phyloP scores from a whole-genome alignment of 192 early-diverging fungal genomes.

The Phycomyces blakesleeanus region DNA sequence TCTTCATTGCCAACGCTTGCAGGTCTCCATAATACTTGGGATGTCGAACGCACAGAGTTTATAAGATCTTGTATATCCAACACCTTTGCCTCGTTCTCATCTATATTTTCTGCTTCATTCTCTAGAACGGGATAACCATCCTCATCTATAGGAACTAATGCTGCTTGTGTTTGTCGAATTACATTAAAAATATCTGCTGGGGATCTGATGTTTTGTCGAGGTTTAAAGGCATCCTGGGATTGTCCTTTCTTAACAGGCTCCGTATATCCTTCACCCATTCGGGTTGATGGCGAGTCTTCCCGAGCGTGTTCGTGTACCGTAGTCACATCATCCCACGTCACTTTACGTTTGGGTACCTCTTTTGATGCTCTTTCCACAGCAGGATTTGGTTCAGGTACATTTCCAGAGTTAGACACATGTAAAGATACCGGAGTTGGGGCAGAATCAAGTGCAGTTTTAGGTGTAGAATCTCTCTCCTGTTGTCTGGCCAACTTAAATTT shows the following conservation, averaged over 20 bases:
- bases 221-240: neutral
- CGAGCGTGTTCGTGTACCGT: constrained; percentile 23
- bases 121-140: constrained; percentile 17
- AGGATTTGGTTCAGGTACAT: neutral
- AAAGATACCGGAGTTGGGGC: neutral
- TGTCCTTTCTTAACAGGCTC: constrained; percentile 13
- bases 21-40: constrained; percentile 12
- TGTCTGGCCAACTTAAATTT: constrained; percentile 10
- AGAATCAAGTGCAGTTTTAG: neutral
- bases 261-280: constrained; percentile 9
- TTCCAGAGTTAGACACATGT: neutral
- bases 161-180: constrained; percentile 5
- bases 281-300: neutral
- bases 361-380: neutral
- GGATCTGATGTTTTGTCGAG: constrained; percentile 15
- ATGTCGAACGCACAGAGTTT: neutral
- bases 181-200: constrained; percentile 26
- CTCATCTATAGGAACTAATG: neutral
- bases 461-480: neutral
- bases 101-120: neutral
- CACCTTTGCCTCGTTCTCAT: neutral
- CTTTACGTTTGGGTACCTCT: constrained; percentile 1
- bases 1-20: neutral
- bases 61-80: constrained; percentile 16
- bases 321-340: constrained; percentile 12